phyloP scores from a whole-genome alignment of 2,329 filamentous ascomycete genomes.

The Beauveria medogensis region DNA sequence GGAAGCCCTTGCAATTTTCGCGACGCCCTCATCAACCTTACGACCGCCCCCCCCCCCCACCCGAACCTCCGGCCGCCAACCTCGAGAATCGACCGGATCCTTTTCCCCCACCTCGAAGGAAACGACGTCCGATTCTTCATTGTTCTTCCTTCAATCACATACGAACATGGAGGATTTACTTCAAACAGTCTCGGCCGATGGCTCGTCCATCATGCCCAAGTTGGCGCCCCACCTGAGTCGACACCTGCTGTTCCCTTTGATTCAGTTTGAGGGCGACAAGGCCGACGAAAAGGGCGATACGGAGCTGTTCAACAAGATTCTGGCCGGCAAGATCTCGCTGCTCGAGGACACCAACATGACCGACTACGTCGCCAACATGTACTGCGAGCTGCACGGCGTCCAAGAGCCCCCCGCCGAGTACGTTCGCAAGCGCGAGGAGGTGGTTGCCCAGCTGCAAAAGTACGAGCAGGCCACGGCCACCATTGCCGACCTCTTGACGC shows the following conservation, averaged over 20 bases:
- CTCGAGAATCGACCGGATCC: background rate
- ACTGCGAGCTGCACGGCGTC: constrained; percentile 80
- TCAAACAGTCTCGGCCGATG: constrained; percentile 50
- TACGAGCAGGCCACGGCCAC: constrained; percentile 82
- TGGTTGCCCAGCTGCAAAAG: constrained; percentile 72
- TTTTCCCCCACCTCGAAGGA: background rate
- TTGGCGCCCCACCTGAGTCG: constrained; percentile 88
- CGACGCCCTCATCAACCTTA: too few relatives aligned
- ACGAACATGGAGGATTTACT: constrained; percentile 33
- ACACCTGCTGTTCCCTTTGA: constrained; percentile 90
- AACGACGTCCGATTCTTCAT: background rate
- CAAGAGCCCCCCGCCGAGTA: constrained; percentile 76
- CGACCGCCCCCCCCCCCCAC: too few relatives aligned
- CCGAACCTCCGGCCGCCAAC: constrained; percentile 3
- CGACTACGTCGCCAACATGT: constrained; percentile 88
- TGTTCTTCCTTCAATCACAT: constrained; percentile 18
- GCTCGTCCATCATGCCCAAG: constrained; percentile 78
- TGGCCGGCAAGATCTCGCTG: constrained; percentile 83
- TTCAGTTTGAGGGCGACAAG: constrained; percentile 81
- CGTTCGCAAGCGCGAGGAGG: constrained; percentile 79
- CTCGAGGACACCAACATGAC: constrained; percentile 98
- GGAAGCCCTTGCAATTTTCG: too few relatives aligned
- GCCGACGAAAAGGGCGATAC: constrained; percentile 65
- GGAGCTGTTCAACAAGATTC: constrained; percentile 58
- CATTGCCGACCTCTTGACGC: constrained; percentile 77